These are phyloP conservation scores for Quercus ilex DNA, from an alignment of 306 rosid species.

Conservation along the genomic window DNA sequence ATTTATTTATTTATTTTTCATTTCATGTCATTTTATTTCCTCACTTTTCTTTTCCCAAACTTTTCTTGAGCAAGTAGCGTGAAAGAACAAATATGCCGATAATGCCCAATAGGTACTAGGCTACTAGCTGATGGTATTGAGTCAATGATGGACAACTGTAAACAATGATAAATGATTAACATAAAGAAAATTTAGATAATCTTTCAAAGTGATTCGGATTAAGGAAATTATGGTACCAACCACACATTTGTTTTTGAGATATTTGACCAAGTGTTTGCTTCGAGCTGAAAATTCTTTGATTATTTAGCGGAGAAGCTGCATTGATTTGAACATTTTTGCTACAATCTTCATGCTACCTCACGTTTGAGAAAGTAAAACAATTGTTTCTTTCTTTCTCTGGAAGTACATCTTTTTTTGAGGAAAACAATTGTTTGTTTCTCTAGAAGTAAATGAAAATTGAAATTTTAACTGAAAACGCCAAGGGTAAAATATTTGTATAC, in stretches of 20 bases:
- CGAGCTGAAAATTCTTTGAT: too few relatives aligned
- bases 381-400: too few relatives aligned
- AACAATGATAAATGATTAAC: neutral
- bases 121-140: neutral
- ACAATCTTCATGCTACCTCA: too few relatives aligned
- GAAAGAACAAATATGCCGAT: neutral
- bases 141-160: constrained; percentile 7
- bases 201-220: neutral
- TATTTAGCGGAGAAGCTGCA: too few relatives aligned
- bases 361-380: too few relatives aligned
- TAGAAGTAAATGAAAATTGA: too few relatives aligned
- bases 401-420: too few relatives aligned
- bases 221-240: neutral
- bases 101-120: neutral
- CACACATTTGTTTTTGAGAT: neutral
- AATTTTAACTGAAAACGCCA: too few relatives aligned
- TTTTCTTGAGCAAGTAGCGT: neutral
- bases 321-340: too few relatives aligned
- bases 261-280: neutral
- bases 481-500: too few relatives aligned
- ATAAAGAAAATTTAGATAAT: neutral
- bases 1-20: neutral
- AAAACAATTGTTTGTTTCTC: too few relatives aligned
- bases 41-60: neutral
- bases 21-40: neutral